These are phyloP conservation scores for Linnemannia elongata DNA, from an alignment of 192 early-diverging fungal genomes.

Conservation along the genomic window DNA sequence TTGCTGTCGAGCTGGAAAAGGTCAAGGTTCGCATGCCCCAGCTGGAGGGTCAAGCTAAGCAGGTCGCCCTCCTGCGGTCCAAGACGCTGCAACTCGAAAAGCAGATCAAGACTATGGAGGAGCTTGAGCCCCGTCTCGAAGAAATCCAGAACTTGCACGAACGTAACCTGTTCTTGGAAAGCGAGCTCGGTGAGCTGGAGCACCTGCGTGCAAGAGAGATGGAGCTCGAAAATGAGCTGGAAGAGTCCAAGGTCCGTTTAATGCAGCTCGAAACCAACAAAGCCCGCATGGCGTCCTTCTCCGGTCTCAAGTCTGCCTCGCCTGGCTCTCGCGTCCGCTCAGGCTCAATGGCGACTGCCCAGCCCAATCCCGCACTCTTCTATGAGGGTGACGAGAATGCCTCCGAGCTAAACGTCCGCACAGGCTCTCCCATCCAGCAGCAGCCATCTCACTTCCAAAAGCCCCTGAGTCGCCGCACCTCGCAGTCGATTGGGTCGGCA, in stretches of 20 bases:
- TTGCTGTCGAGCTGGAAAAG: constrained; percentile 40
- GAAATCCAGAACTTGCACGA: constrained; percentile 46
- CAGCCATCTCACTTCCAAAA: constrained; percentile 6
- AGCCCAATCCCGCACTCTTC: constrained; percentile 20
- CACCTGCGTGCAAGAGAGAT: constrained; percentile 48
- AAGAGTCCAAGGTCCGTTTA: constrained; percentile 31
- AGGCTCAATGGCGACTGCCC: constrained; percentile 33
- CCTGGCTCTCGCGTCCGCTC: constrained; percentile 26
- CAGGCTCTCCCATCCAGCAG: constrained; percentile 12
- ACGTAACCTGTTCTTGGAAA: constrained; percentile 47
- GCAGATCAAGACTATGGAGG: constrained; percentile 55
- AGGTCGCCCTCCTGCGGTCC: constrained; percentile 39
- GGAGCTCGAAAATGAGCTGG: constrained; percentile 42
- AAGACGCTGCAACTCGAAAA: constrained; percentile 47
- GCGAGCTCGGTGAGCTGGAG: constrained; percentile 48
- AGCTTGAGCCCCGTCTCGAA: constrained; percentile 40
- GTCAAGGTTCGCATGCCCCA: constrained; percentile 48
- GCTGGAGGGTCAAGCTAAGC: constrained; percentile 49
- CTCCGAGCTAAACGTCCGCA: constrained; percentile 4
- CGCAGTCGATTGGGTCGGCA: constrained; percentile 17
- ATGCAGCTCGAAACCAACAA: constrained; percentile 39
- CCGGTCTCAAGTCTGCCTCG: constrained; percentile 20
- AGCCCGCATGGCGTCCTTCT: constrained; percentile 37
- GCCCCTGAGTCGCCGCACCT: constrained; percentile 15
- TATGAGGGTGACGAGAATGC: constrained; percentile 25